Percentiles rank a stretch among this genome's conserved stretches.
Conservation (phyloP, 805 yeast genomes). For the Metschnikowia cerradonensis region DNA sequence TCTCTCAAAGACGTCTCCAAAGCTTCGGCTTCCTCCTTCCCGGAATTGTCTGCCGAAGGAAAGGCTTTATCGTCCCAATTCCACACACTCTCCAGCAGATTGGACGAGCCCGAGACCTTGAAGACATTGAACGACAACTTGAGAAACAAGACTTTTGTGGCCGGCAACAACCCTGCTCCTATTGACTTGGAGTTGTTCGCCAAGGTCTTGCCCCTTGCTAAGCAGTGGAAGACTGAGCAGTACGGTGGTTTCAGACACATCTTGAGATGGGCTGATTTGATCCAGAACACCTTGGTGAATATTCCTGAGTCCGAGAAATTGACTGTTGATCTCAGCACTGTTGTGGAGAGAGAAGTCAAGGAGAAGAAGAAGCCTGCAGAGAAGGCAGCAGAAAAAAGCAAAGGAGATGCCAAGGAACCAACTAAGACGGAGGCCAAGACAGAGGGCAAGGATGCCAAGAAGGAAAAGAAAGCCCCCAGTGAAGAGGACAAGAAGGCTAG, state of each 20-base stretch:
- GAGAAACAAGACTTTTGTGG: conserved; percentile 64
- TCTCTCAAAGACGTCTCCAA: conserved; percentile 26
- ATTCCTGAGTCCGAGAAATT: conserved; percentile 54
- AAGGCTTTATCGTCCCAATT: conserved; percentile 76
- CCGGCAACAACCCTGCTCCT: conserved; percentile 61
- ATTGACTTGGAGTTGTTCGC: conserved; percentile 73
- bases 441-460: conserved; percentile 9
- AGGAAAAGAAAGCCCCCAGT: conserved; percentile 17
- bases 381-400: conserved; percentile 31
- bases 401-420: conserved; percentile 16
- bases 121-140: conserved; percentile 61
- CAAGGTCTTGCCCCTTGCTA: conserved; percentile 57
- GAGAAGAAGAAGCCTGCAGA: conserved; percentile 50
- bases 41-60: conserved; percentile 42
- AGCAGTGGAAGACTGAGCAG: conserved; percentile 53
- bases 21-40: conserved; percentile 21
- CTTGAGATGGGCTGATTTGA: conserved; percentile 86
- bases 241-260: conserved; percentile 73
- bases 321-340: conserved; percentile 53
- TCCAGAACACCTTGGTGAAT: conserved; percentile 64
- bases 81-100: conserved; percentile 63
- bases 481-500: conserved; percentile 42
- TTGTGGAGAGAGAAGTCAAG: conserved; percentile 71
- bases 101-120: conserved; percentile 44
- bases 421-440: conserved; percentile 9